A percentile compares a stretch with the other conserved stretches of the same genome.
phyloP scores from a whole-genome alignment of 352 stramenopile species.

The Phytophthora sp. region DNA sequence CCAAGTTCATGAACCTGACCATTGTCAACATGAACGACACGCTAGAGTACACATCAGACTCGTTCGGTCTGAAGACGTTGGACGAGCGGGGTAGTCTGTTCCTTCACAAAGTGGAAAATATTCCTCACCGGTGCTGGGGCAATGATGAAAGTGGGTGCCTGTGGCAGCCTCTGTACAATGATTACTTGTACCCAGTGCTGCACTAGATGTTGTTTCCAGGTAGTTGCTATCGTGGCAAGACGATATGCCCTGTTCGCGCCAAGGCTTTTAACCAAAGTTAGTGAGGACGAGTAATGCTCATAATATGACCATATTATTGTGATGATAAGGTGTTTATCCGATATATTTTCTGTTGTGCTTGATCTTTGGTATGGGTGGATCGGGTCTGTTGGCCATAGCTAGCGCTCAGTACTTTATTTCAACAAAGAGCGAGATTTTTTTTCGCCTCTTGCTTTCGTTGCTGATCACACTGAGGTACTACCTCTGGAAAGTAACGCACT shows the following conservation, averaged over 20 bases:
- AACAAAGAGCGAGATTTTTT: constrained; percentile 70
- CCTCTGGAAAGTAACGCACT: too few relatives aligned
- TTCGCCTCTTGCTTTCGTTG: constrained; percentile 77
- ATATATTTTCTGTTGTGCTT: too few relatives aligned
- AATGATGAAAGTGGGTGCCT: constrained; percentile 33
- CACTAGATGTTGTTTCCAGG: too few relatives aligned
- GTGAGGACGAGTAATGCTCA: too few relatives aligned
- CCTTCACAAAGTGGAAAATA: constrained; percentile 25
- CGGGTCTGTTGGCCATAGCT: constrained; percentile 69
- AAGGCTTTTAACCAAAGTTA: too few relatives aligned
- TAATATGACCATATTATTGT: too few relatives aligned
- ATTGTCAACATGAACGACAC: constrained; percentile 41
- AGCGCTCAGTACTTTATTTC: constrained; percentile 87
- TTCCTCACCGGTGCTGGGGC: constrained; percentile 41
- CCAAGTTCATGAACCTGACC: constrained; percentile 33
- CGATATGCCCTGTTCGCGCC: too few relatives aligned
- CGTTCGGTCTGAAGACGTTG: constrained; percentile 39
- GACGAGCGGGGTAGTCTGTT: constrained; percentile 36
- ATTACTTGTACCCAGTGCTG: constrained; percentile 37
- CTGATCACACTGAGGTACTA: too few relatives aligned
- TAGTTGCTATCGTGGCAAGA: too few relatives aligned
- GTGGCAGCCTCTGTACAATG: constrained; percentile 47
- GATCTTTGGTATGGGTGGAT: constrained; percentile 20
- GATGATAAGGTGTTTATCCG: too few relatives aligned
- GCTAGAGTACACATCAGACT: constrained; percentile 43